Conservation (phyloP, 345 rosid species). For the Xanthoceras sorbifolium region DNA sequence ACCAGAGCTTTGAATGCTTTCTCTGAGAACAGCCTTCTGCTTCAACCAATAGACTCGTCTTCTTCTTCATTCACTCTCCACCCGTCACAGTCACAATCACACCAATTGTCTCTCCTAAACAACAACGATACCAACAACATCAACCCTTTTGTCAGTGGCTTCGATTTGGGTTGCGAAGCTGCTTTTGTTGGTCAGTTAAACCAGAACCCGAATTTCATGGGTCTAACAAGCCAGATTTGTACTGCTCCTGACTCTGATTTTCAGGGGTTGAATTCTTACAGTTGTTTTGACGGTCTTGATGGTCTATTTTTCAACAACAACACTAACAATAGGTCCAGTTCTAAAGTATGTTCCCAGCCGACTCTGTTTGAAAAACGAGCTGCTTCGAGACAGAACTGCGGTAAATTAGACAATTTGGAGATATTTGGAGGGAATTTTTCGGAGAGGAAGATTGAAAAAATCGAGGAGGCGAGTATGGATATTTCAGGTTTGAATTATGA, state of each 20-base stretch:
- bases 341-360: constrained; percentile 30
- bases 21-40: constrained; percentile 44
- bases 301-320: constrained; percentile 31
- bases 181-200: constrained; percentile 47
- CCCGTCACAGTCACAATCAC: constrained; percentile 46
- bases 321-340: neutral
- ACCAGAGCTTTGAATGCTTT: constrained; percentile 45
- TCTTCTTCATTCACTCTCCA: constrained; percentile 56
- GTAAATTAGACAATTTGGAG: constrained; percentile 57
- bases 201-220: constrained; percentile 46
- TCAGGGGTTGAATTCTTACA: constrained; percentile 35
- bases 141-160: constrained; percentile 60
- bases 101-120: constrained; percentile 14
- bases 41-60: constrained; percentile 58
- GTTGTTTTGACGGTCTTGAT: constrained; percentile 56
- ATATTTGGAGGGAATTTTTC: constrained; percentile 30
- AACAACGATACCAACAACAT: neutral
- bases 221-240: constrained; percentile 42
- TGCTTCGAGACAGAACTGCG: constrained; percentile 52
- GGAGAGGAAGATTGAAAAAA: constrained; percentile 41
- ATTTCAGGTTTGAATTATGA: constrained; percentile 77
- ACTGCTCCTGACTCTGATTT: constrained; percentile 53
- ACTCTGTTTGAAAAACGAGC: constrained; percentile 88
- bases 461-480: constrained; percentile 57
- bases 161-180: constrained; percentile 60